phyloP scores from a whole-genome alignment of 345 rosid species.

The Bruguiera parviflora region DNA sequence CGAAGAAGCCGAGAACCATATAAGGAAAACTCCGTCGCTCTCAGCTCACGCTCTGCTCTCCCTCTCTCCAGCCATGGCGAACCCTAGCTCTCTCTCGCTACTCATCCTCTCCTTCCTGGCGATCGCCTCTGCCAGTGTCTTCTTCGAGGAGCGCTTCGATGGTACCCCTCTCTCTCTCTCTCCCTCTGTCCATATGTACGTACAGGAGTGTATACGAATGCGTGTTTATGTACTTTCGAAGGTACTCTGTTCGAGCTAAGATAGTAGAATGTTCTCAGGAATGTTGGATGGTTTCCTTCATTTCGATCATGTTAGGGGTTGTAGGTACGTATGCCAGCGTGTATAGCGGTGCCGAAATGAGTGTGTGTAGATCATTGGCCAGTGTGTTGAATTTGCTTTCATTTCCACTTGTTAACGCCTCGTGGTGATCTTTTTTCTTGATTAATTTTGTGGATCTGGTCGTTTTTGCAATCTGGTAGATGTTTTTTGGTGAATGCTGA shows the following conservation, averaged over 20 bases:
- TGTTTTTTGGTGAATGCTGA: neutral
- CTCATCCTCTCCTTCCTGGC: slow-evolving; percentile 29
- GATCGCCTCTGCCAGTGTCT: slow-evolving; percentile 57
- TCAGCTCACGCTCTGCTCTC: neutral
- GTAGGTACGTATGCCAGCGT: no score
- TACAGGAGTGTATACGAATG: neutral
- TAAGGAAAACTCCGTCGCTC: neutral
- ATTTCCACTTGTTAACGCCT: neutral
- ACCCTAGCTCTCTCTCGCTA: slow-evolving; percentile 31
- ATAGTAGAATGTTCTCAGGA: no score
- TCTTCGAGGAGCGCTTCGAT: slow-evolving; percentile 90
- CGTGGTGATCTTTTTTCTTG: slow-evolving; percentile 7
- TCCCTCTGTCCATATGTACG: neutral
- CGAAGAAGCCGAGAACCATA: no score
- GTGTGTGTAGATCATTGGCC: neutral
- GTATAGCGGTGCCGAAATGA: no score
- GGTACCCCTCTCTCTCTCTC: slow-evolving; percentile 39
- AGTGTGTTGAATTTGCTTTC: neutral
- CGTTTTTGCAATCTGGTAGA: neutral
- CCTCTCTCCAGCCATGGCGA: slow-evolving; percentile 18
- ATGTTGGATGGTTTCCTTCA: no score
- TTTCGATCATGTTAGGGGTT: neutral
- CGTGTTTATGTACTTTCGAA: neutral
- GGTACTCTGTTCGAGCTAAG: neutral
- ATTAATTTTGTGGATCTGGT: slow-evolving; percentile 14